A percentile compares a stretch with the other conserved stretches of the same genome.
Evolutionary conservation across 2,329 filamentous ascomycete species (phyloP).

Genomic region (Aspergillus sp.): DNA sequence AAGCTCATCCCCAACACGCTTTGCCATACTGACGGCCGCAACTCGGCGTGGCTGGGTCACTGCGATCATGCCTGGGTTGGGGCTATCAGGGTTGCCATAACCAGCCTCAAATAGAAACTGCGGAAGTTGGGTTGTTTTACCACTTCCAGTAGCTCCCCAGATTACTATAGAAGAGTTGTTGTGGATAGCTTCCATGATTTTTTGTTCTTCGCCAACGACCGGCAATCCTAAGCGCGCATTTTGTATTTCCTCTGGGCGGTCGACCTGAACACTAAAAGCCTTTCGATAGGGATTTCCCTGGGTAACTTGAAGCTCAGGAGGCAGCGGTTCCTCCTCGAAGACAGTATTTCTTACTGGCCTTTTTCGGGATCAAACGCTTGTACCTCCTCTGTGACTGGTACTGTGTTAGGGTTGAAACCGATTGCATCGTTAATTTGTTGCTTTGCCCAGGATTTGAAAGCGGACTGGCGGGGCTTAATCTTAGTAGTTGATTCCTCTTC

Average conservation of each 20-base stretch:
- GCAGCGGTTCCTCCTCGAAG: slow-evolving; percentile 36
- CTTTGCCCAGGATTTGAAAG: slow-evolving; percentile 92
- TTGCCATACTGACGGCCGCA: slow-evolving; percentile 93
- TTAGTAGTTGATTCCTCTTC: slow-evolving; percentile 9
- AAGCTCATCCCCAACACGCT: slow-evolving; percentile 81
- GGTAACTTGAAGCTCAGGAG: slow-evolving; percentile 34
- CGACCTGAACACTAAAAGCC: slow-evolving; percentile 69
- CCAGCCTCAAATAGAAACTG: slow-evolving; percentile 95
- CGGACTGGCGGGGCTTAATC: slow-evolving; percentile 47
- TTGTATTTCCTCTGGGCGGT: slow-evolving; percentile 69
- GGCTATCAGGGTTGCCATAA: slow-evolving; percentile 72
- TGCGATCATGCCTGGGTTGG: slow-evolving; percentile 86
- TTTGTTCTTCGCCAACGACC: slow-evolving; percentile 91
- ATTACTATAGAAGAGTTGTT: slow-evolving; percentile 86
- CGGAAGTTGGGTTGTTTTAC: slow-evolving; percentile 95
- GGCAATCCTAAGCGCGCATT: slow-evolving; percentile 73
- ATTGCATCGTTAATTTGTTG: slow-evolving; percentile 79
- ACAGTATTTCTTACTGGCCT: slow-evolving; percentile 33
- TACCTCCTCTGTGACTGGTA: slow-evolving; percentile 18
- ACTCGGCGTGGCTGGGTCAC: slow-evolving; percentile 93
- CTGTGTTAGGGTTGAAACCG: slow-evolving; percentile 56
- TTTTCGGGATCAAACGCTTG: slow-evolving; percentile 23
- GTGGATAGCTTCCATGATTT: slow-evolving; percentile 95
- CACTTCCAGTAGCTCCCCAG: slow-evolving; percentile 91
- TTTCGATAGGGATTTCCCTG: slow-evolving; percentile 55